Evolutionary conservation across 1,284 basidiomycete genomes (phyloP).

Genomic region (Mycosarcoma maydis): DNA sequence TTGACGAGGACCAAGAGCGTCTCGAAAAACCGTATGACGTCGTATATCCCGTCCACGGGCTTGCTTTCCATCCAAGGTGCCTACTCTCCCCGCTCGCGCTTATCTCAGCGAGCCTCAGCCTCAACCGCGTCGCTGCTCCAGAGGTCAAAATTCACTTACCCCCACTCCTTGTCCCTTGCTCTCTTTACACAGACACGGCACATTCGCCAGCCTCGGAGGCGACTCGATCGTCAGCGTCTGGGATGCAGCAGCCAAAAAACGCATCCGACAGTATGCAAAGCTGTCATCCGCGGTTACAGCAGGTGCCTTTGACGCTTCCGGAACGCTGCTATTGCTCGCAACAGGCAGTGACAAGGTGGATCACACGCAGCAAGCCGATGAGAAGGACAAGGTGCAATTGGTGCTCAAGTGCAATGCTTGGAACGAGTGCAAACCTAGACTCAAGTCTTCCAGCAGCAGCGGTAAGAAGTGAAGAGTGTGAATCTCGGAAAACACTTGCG

Average conservation of each 20-base stretch:
- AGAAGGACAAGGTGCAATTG: constrained; percentile 18
- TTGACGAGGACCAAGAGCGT: constrained; percentile 69
- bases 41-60: constrained; percentile 95
- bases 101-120: too few relatives aligned
- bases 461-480: constrained; percentile 13
- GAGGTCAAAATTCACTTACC: not conserved
- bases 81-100: not conserved
- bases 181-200: constrained; percentile 75
- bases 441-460: constrained; percentile 1
- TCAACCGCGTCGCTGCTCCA: too few relatives aligned
- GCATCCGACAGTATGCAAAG: constrained; percentile 81
- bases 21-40: constrained; percentile 77
- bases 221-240: constrained; percentile 91
- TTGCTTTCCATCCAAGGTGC: constrained; percentile 85
- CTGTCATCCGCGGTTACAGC: constrained; percentile 49
- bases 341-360: constrained; percentile 54
- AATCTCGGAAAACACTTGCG: not conserved
- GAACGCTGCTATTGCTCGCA: constrained; percentile 51
- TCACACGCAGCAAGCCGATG: not conserved
- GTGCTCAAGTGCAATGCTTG: constrained; percentile 37
- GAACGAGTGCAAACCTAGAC: constrained; percentile 58
- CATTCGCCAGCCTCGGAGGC: constrained; percentile 92
- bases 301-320: constrained; percentile 50
- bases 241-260: constrained; percentile 97
- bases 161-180: not conserved